phyloP scores from a whole-genome alignment of 306 rosid genomes.

The Herpetospermum pedunculosum region DNA sequence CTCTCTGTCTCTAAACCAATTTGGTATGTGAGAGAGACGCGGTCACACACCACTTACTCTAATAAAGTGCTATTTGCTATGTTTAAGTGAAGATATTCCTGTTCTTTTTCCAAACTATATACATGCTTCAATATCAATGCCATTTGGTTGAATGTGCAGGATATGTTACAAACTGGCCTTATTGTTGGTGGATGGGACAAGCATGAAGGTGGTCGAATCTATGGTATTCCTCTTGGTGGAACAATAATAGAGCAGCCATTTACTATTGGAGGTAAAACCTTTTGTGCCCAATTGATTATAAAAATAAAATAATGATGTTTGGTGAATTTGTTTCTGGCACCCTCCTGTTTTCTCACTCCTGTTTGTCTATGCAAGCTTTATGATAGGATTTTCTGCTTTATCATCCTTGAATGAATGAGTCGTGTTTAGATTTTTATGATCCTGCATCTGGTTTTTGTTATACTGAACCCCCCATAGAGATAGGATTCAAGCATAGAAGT shows the following conservation, averaged over 20 bases:
- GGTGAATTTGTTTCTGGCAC: not conserved
- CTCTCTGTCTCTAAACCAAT: not conserved
- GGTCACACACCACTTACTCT: not conserved
- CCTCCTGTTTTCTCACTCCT: not conserved
- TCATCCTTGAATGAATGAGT: not conserved
- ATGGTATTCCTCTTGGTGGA: constrained; percentile 86
- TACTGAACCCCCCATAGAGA: not conserved
- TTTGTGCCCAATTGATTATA: not conserved
- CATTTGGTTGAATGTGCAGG: constrained; percentile 38
- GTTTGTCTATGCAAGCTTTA: not conserved
- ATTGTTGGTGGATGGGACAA: constrained; percentile 98
- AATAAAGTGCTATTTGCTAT: not conserved
- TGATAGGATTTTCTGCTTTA: not conserved
- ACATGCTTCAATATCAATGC: not conserved
- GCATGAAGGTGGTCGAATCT: constrained; percentile 87
- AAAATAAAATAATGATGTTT: not conserved
- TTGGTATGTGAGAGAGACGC: not conserved
- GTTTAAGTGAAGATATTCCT: not conserved
- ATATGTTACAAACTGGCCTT: constrained; percentile 71
- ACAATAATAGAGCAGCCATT: constrained; percentile 81
- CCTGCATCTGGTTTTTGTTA: not conserved
- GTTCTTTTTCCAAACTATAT: not conserved
- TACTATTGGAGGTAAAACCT: constrained; percentile 68
- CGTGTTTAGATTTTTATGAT: not conserved
- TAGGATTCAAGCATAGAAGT: not conserved